Conservation (phyloP, 352 stramenopile genomes). For the Globisporangium orthogonon region DNA sequence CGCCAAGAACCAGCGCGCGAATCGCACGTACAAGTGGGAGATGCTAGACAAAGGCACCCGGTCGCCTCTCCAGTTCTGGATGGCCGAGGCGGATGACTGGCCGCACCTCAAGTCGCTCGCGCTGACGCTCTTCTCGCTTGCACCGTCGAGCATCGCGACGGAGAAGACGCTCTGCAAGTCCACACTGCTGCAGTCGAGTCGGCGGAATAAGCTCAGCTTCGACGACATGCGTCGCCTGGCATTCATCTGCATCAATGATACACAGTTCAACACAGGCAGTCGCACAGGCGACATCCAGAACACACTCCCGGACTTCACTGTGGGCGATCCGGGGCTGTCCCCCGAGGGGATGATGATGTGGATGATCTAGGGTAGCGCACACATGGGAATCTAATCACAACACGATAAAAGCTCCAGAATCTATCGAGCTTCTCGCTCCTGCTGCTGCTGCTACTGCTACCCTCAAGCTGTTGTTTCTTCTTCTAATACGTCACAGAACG, state of each 20-base stretch:
- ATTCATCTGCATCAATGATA: conserved; percentile 82
- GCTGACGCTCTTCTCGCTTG: conserved; percentile 71
- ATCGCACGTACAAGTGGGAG: conserved; percentile 80
- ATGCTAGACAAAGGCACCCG: conserved; percentile 79
- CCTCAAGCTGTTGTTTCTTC: not conserved
- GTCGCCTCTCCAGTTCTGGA: conserved; percentile 77
- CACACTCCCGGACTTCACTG: conserved; percentile 59
- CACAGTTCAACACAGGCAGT: conserved; percentile 46
- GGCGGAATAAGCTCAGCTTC: conserved; percentile 67
- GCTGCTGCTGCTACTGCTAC: too few relatives aligned
- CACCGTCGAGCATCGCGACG: conserved; percentile 59
- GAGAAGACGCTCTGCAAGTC: conserved; percentile 71
- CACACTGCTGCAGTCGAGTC: conserved; percentile 52
- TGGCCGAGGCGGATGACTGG: conserved; percentile 71
- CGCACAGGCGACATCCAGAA: conserved; percentile 47
- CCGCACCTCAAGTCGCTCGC: conserved; percentile 69
- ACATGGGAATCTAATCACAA: not conserved
- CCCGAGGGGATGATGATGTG: conserved; percentile 85
- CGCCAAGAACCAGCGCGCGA: conserved; percentile 75
- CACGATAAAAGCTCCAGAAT: not conserved
- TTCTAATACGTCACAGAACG: conserved; percentile 38
- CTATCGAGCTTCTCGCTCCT: not conserved
- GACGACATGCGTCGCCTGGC: conserved; percentile 68
- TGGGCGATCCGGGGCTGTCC: conserved; percentile 58
- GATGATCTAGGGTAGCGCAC: conserved; percentile 52